Conservation (phyloP, 768 basidiomycete species). For the Boletus rubescentipes region DNA sequence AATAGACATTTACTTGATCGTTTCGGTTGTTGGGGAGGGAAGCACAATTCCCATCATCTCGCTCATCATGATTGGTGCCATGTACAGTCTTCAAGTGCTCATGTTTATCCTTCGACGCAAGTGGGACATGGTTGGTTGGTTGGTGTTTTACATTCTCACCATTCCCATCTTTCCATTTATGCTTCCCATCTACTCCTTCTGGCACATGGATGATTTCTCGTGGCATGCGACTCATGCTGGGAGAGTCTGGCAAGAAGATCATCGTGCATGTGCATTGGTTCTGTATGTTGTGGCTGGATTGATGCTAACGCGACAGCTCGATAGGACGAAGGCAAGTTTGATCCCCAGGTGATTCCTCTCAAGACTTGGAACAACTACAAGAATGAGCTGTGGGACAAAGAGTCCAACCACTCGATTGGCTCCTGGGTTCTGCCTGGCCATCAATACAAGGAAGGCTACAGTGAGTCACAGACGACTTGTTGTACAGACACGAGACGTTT, state of each 20-base stretch:
- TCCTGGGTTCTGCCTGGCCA: conserved; percentile 86
- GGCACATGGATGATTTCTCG: conserved; percentile 97
- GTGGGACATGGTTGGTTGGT: conserved; percentile 99
- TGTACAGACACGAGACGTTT: conserved; percentile 85
- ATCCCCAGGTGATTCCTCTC: conserved; percentile 87
- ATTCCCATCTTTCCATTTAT: conserved; percentile 93
- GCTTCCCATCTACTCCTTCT: conserved; percentile 94
- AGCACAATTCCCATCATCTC: conserved; percentile 77
- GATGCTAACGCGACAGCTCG: conserved; percentile 6
- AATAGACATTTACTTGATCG: conserved; percentile 81
- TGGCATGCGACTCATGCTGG: conserved; percentile 94
- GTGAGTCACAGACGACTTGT: conserved; percentile 72
- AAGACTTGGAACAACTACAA: conserved; percentile 98
- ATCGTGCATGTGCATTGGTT: conserved; percentile 77
- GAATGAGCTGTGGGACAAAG: too few species aligned
- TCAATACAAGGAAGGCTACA: conserved; percentile 68
- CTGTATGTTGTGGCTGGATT: background rate
- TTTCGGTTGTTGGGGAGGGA: conserved; percentile 66
- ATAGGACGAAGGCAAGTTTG: conserved; percentile 97
- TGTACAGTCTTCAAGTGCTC: conserved; percentile 92
- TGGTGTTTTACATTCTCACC: conserved; percentile 93
- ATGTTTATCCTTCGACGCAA: conserved; percentile 91
- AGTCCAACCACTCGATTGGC: conserved; percentile 92
- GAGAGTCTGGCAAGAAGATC: conserved; percentile 94
- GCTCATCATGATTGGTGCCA: conserved; percentile 88